Evolutionary conservation across 192 early-diverging fungal genomes (phyloP), one percentile per base, ranked within the genome.

Genomic region (Coemansia sp.): DNA sequence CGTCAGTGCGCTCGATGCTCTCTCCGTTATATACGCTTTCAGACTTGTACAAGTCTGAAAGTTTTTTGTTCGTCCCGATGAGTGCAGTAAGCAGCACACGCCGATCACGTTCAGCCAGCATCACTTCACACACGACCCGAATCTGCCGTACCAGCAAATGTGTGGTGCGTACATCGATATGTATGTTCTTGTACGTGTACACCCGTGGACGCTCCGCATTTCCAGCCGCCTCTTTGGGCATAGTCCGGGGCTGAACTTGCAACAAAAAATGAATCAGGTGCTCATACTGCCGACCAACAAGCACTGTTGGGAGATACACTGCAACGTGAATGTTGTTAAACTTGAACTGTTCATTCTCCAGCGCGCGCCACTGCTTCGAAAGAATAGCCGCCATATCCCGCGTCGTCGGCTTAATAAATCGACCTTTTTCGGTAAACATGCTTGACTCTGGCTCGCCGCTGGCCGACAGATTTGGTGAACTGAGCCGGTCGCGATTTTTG

Each of bases 321-420:
- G 56, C 56, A 14, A 72, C 64, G 37, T 81, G 79, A 0, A 72
- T 52, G 67, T 81, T 81, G 67, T 69, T 73, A 23, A 81, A 76
- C 40, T 66, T 63, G 52, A 81, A 81, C 17, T 62, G 60, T 1
- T 31, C 28, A 8, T 51, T 34, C 21, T 81, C 79, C n/a, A 81
- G 64, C 8, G 46, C 11, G 14, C 55, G 69, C 79, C 79, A 81
- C 23, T 66, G 63, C 2, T 50, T 47, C 4, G 62, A 38, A 6
- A 81, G 9, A 20, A 68, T 66, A 5, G 66, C 54, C 18, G 73
- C 67, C 50, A 68, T 70, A 3, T 34, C 55, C 54, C 61, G 63
- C 6, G 61, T 25, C 1, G 63, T 54, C 48, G 58, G 25, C 7
- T 48, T 46, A 9, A 24, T 40, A 36, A 70, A 63, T 8, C 18